A percentile compares a stretch with the other conserved stretches of the same genome.
Conservation (phyloP, 108 stramenopile genomes). For the Stephanodiscus triporus region DNA sequence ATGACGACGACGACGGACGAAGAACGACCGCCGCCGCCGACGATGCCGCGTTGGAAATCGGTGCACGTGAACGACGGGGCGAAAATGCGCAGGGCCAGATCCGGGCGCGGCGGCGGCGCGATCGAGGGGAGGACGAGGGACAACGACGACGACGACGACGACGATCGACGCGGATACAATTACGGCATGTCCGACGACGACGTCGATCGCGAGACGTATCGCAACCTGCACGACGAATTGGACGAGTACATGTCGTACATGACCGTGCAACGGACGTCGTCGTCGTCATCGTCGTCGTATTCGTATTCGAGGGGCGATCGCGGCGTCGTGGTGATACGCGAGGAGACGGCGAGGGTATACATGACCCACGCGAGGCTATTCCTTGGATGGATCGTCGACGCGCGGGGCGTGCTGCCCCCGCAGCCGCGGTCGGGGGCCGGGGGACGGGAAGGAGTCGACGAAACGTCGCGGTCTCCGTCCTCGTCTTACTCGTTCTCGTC, state of each 20-base stretch:
- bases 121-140: too few relatives aligned
- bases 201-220: conserved; percentile 45
- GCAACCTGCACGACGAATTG: conserved; percentile 57
- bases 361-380: conserved; percentile 78
- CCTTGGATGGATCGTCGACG: conserved; percentile 65
- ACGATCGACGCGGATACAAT: conserved; percentile 41
- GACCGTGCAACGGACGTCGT: conserved; percentile 65
- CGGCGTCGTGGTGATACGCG: conserved; percentile 67
- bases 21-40: neutral
- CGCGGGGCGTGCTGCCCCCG: conserved; percentile 14
- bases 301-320: neutral
- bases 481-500: conserved; percentile 1
- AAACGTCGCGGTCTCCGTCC: conserved; percentile 2
- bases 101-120: neutral
- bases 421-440: neutral
- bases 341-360: conserved; percentile 79
- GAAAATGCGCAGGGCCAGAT: conserved; percentile 39
- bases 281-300: conserved; percentile 35
- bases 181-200: conserved; percentile 53
- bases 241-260: conserved; percentile 73
- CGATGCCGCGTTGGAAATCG: conserved; percentile 37
- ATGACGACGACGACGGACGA: neutral
- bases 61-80: conserved; percentile 73
- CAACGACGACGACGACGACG: conserved; percentile 7
- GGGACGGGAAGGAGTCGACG: too few relatives aligned